Evolutionary conservation across 371 early-diverging fungal genomes (phyloP).

Genomic region (Lichtheimia hyalospora): DNA sequence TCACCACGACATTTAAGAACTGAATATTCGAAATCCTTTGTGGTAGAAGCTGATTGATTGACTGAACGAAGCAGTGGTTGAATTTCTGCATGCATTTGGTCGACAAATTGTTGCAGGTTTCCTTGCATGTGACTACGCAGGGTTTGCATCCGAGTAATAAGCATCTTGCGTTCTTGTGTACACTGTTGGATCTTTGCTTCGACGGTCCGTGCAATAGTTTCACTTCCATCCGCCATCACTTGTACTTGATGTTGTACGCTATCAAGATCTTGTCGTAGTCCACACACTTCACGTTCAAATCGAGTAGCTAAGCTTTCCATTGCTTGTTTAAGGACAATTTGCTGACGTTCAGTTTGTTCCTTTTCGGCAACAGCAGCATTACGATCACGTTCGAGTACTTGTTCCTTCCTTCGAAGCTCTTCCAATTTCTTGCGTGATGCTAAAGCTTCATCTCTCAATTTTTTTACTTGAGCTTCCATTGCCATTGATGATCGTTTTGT

Average conservation of each 20-base stretch:
- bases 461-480: slow-evolving; percentile 43
- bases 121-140: slow-evolving; percentile 16
- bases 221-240: slow-evolving; percentile 19
- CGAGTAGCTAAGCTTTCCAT: slow-evolving; percentile 25
- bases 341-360: slow-evolving; percentile 32
- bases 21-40: slow-evolving; percentile 27
- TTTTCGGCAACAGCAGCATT: slow-evolving; percentile 35
- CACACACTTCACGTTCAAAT: slow-evolving; percentile 29
- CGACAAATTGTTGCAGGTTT: slow-evolving; percentile 22
- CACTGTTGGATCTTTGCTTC: slow-evolving; percentile 12
- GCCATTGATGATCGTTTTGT: slow-evolving; percentile 35
- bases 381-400: slow-evolving; percentile 38
- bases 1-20: slow-evolving; percentile 39
- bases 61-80: slow-evolving; percentile 17
- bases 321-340: slow-evolving; percentile 23
- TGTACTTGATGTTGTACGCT: slow-evolving; percentile 18
- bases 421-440: slow-evolving; percentile 43
- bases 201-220: slow-evolving; percentile 7
- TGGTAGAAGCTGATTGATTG: slow-evolving; percentile 8
- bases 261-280: slow-evolving; percentile 23
- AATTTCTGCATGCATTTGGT: slow-evolving; percentile 25
- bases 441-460: slow-evolving; percentile 44
- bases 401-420: slow-evolving; percentile 37
- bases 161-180: slow-evolving; percentile 6
- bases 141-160: slow-evolving; percentile 5